These are phyloP conservation scores for Quercus wislizeni DNA, from an alignment of 306 rosid species.

Conservation along the genomic window DNA sequence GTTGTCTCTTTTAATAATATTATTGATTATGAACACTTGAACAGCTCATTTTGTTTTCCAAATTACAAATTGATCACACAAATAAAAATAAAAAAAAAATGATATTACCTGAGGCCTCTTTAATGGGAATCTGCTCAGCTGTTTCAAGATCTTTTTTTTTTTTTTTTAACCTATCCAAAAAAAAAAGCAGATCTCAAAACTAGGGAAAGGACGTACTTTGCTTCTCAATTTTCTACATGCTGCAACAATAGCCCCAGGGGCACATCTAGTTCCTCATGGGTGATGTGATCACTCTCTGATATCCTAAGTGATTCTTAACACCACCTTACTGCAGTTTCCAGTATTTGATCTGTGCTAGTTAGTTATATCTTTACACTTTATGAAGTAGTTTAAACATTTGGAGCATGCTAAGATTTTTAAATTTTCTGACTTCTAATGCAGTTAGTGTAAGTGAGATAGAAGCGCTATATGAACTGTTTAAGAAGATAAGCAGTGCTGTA, in stretches of 20 bases:
- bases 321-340: neutral
- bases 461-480: slow-evolving; percentile 77
- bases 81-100: neutral
- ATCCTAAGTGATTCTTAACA: neutral
- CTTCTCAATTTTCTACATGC: neutral
- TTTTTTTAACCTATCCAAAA: no score
- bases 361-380: neutral
- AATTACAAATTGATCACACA: neutral
- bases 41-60: neutral
- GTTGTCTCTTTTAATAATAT: neutral
- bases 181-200: neutral
- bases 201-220: neutral
- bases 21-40: no score
- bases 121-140: neutral
- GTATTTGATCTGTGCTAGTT: neutral
- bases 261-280: neutral
- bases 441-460: slow-evolving; percentile 88
- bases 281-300: neutral
- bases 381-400: neutral
- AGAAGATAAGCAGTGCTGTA: slow-evolving; percentile 72
- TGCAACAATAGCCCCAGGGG: neutral
- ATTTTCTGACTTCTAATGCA: slow-evolving; percentile 34
- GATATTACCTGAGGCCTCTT: neutral
- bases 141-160: neutral
- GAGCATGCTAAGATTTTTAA: slow-evolving; percentile 2